These are phyloP conservation scores for Nicotiana otophora DNA, from an alignment of 257 asterid genomes.

Conservation along the genomic window DNA sequence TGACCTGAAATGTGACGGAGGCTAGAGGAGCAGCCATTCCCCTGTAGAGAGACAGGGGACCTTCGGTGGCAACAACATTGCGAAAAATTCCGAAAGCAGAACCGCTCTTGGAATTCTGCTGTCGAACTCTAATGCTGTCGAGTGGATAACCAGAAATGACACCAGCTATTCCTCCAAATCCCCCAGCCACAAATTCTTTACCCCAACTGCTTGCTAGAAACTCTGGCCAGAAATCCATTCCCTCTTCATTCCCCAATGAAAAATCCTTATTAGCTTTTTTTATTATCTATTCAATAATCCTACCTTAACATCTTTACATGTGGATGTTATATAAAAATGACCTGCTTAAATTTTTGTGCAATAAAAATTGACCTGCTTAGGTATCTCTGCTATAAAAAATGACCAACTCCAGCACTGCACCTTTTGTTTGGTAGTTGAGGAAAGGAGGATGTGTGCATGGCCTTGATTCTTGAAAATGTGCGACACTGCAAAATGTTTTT, in stretches of 20 bases:
- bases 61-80: conserved; percentile 37
- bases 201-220: conserved; percentile 74
- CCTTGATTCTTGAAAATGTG: conserved; percentile 5
- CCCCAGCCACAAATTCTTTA: conserved; percentile 82
- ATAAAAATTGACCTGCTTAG: background rate
- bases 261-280: background rate
- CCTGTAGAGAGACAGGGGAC: conserved; percentile 59
- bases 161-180: conserved; percentile 72
- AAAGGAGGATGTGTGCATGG: background rate
- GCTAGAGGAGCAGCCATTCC: conserved; percentile 87
- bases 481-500: background rate
- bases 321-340: too few species aligned
- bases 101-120: conserved; percentile 45
- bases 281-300: too few species aligned
- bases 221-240: conserved; percentile 82
- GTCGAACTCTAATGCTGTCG: conserved; percentile 68
- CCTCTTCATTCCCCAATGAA: background rate
- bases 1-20: conserved; percentile 71
- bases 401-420: background rate
- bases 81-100: conserved; percentile 52
- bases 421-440: background rate
- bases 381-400: background rate
- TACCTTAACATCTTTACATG: too few species aligned
- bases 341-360: too few species aligned
- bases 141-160: conserved; percentile 73